Base-by-base conservation (phyloP, 1,284 basidiomycete species). In the Exsudoporus floridanus region DNA sequence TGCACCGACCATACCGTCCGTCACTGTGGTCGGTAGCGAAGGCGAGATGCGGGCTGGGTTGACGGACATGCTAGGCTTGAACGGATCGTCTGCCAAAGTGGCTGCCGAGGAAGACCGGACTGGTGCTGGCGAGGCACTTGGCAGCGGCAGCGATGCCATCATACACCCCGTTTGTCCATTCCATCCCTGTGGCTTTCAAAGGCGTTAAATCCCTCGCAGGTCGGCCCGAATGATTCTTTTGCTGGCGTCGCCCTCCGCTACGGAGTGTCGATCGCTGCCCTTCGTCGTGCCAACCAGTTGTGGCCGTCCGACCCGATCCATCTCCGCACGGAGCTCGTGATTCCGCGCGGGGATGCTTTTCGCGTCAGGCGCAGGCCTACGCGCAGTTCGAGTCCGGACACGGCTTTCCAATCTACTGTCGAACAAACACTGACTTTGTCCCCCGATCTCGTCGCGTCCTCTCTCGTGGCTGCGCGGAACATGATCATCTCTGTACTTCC, bases 301-400 rank as follows among this genome's bases (percentile, higher is more conserved):
- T 97, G 94, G 94, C 72, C 90, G 1, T 88, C 89, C 14, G 94
- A 97, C 67, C 80, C 91, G 0, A 88, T 98, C 44, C 91, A 95
- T 70, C 78, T 94, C 33, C 87, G 93, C 36, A 85, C 85, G 38
- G 77, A 84, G 8, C 81, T 98, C 39, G 86, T 90, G 63, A 88
- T 97, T 53, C 93, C 94, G 2, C 56, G 49, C 2, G 56, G 58
- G 14, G 41, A 64, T 14, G 19, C 36, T 9, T 39, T 50, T 41
- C 53, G 46, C 3, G 4, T 19, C 4, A 49, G 50, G 36, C 37
- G n/a, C 25, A 61, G 41, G 39, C 33, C 31, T 23, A 4, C 13
- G 10, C 49, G n/a, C n/a, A 7, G 18, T 31, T 19, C 33, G 1
- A 33, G 45, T 1, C 16, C 21, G 4, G 43, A 45, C 7, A 4